These are phyloP conservation scores for Bertia moriformis DNA, from an alignment of 2,329 filamentous ascomycete genomes.

Conservation along the genomic window DNA sequence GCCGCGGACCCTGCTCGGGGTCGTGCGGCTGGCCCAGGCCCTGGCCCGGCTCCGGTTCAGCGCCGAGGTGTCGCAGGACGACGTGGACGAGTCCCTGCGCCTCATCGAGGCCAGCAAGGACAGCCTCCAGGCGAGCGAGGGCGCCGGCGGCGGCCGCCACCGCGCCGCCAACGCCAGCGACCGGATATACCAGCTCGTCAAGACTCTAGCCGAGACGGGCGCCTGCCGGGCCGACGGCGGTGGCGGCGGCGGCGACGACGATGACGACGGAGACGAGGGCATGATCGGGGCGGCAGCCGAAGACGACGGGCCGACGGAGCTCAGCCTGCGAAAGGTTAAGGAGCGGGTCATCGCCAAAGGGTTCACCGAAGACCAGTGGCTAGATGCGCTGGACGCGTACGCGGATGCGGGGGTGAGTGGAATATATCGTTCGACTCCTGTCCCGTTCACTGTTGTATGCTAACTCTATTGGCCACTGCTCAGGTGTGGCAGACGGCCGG, in stretches of 20 bases:
- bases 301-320: constrained; percentile 43
- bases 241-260: constrained; percentile 37
- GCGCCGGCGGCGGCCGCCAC: constrained; percentile 41
- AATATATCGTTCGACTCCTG: neutral
- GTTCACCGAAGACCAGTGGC: constrained; percentile 88
- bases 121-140: constrained; percentile 45
- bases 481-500: constrained; percentile 69
- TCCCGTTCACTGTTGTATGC: constrained; percentile 18
- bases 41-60: constrained; percentile 84
- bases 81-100: constrained; percentile 87
- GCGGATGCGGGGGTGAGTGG: constrained; percentile 73
- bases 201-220: constrained; percentile 71
- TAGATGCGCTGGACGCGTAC: constrained; percentile 78
- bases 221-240: constrained; percentile 64
- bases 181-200: constrained; percentile 90
- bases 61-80: constrained; percentile 70
- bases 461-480: no score
- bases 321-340: constrained; percentile 77
- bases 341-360: constrained; percentile 90
- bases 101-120: constrained; percentile 89
- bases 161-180: constrained; percentile 68
- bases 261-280: constrained; percentile 4
- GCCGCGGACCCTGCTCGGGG: constrained; percentile 79
- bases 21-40: constrained; percentile 85
- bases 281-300: no score